Percentiles rank a stretch among this genome's conserved stretches.
These are phyloP conservation scores for Cystobasidiaceae sp. DNA, from an alignment of 1,284 basidiomycete species.

Conservation along the genomic window DNA sequence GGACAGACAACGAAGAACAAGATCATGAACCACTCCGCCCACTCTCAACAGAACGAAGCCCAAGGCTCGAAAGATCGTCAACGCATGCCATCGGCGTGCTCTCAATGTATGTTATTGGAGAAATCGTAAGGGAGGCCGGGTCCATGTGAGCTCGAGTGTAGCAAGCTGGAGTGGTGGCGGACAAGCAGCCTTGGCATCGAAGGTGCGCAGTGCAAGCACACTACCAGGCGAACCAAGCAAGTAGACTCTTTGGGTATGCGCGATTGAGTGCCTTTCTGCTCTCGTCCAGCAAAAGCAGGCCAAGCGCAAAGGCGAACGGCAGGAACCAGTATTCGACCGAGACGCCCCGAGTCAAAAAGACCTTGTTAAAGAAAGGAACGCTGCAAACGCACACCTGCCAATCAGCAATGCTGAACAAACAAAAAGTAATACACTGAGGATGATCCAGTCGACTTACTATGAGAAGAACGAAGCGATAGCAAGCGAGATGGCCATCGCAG, in stretches of 20 bases:
- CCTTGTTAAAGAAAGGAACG: constrained; percentile 49
- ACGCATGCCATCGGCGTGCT: no score
- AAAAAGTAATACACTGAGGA: background rate
- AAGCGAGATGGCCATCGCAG: constrained; percentile 53
- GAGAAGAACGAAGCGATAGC: constrained; percentile 54
- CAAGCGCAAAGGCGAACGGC: constrained; percentile 50
- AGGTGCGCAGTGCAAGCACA: no score
- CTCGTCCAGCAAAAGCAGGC: constrained; percentile 47
- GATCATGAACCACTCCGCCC: no score
- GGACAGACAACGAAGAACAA: no score
- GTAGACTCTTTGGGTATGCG: constrained; percentile 40
- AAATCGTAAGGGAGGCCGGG: no score
- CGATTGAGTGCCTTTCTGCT: constrained; percentile 42
- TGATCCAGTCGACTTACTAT: background rate
- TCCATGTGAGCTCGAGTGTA: no score
- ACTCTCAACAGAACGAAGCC: no score
- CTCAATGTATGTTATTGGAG: no score
- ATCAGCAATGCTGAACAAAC: background rate
- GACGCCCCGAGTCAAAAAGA: constrained; percentile 56
- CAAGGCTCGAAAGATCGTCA: no score
- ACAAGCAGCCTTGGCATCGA: no score
- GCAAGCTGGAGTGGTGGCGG: no score
- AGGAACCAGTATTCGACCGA: constrained; percentile 54
- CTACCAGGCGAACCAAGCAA: constrained; percentile 46
- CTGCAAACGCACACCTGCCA: constrained; percentile 7